Percentiles rank a stretch among this genome's conserved stretches.
phyloP scores from a whole-genome alignment of 306 rosid species.

The Bauhinia variegata region DNA sequence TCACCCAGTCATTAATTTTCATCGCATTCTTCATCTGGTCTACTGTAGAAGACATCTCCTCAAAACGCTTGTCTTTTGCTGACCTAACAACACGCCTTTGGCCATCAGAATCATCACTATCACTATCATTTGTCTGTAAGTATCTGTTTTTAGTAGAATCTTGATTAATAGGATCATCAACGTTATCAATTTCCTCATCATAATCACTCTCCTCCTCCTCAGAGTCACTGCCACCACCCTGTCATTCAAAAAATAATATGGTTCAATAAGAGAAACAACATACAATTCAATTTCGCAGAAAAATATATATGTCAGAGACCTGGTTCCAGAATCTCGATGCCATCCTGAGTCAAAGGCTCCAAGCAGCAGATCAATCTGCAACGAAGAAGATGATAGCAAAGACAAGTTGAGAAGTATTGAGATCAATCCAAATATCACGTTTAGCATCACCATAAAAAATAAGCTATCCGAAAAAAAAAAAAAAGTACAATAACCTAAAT shows the following conservation, averaged over 20 bases:
- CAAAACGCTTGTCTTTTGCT: slow-evolving; percentile 85
- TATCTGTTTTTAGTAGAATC: slow-evolving; percentile 44
- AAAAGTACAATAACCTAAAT: too few species aligned
- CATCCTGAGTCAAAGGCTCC: slow-evolving; percentile 23
- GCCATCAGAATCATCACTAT: slow-evolving; percentile 72
- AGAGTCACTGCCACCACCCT: slow-evolving; percentile 80
- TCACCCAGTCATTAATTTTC: slow-evolving; percentile 97
- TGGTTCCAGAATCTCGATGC: slow-evolving; percentile 60
- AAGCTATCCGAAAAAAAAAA: too few species aligned
- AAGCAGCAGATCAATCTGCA: neutral
- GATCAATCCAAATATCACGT: too few species aligned
- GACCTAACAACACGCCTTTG: slow-evolving; percentile 79
- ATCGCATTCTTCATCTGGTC: slow-evolving; percentile 97
- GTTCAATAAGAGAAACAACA: neutral
- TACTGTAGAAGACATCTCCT: slow-evolving; percentile 80
- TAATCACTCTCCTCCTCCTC: slow-evolving; percentile 76
- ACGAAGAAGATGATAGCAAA: neutral
- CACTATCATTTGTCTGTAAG: slow-evolving; percentile 50
- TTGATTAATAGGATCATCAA: slow-evolving; percentile 44
- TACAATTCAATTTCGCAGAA: neutral
- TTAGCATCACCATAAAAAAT: too few species aligned
- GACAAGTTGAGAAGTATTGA: neutral
- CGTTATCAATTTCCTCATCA: slow-evolving; percentile 53
- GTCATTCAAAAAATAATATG: slow-evolving; percentile 1
- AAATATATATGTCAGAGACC: slow-evolving; percentile 32